Evolutionary conservation across 768 basidiomycete species (phyloP).

Genomic region (Lactarius akahatsu): DNA sequence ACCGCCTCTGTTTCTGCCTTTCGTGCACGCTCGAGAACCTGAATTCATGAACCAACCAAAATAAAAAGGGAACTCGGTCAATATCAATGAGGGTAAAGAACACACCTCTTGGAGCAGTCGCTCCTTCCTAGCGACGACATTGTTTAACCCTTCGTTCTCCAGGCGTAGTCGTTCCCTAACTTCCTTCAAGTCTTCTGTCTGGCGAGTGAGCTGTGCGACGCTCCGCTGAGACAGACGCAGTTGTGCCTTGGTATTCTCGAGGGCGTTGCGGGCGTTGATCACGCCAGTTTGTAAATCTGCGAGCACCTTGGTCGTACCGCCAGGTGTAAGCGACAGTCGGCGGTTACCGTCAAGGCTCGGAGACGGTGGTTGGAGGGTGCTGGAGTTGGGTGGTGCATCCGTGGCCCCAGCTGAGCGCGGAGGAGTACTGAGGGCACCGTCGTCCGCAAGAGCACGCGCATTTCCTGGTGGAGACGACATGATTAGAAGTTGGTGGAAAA

Average conservation of each 20-base stretch:
- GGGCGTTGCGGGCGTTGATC: slow-evolving; percentile 69
- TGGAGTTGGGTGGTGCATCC: slow-evolving; percentile 34
- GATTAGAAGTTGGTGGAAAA: slow-evolving; percentile 8
- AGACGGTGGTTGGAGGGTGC: slow-evolving; percentile 30
- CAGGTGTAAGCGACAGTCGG: slow-evolving; percentile 62
- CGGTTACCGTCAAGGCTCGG: slow-evolving; percentile 43
- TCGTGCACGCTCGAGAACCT: slow-evolving; percentile 82
- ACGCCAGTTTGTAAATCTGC: slow-evolving; percentile 86
- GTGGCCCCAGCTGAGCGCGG: slow-evolving; percentile 37
- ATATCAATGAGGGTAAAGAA: slow-evolving; percentile 4
- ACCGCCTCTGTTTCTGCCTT: slow-evolving; percentile 80
- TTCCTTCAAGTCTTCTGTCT: slow-evolving; percentile 88
- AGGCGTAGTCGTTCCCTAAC: slow-evolving; percentile 75
- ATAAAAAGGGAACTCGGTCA: background rate
- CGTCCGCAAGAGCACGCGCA: slow-evolving; percentile 80
- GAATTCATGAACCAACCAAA: slow-evolving; percentile 3
- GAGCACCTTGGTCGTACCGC: slow-evolving; percentile 83
- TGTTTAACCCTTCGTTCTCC: slow-evolving; percentile 87
- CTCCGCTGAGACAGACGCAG: slow-evolving; percentile 76
- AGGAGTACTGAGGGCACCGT: slow-evolving; percentile 45
- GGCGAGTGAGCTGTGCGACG: slow-evolving; percentile 80
- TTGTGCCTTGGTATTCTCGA: slow-evolving; percentile 86
- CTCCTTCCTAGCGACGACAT: slow-evolving; percentile 86
- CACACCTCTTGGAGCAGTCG: slow-evolving; percentile 79
- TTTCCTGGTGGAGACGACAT: slow-evolving; percentile 59